These are phyloP conservation scores for Cystobasidiopsis lactophilus DNA, from an alignment of 768 basidiomycete genomes.

Conservation along the genomic window DNA sequence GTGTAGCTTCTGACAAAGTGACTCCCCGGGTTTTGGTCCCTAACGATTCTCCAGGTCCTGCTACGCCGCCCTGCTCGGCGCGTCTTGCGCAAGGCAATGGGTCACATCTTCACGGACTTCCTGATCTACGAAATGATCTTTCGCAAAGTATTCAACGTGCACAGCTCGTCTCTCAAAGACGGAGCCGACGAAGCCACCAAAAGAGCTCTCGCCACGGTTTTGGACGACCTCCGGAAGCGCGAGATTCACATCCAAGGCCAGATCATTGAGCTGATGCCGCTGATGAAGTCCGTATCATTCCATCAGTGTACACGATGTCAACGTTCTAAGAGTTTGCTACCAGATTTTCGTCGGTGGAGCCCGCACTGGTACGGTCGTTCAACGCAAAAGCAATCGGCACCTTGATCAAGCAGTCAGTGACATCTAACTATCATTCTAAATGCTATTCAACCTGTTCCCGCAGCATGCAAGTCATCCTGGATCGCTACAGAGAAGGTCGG, in stretches of 20 bases:
- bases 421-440: not conserved
- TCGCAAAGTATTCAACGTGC: not conserved
- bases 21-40: not conserved
- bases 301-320: not conserved
- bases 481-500: not conserved
- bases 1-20: not conserved
- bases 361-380: not conserved
- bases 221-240: not conserved
- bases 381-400: not conserved
- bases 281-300: not conserved
- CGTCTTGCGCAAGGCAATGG: slow-evolving; percentile 2
- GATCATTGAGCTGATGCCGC: slow-evolving; percentile 4
- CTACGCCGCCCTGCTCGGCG: slow-evolving; percentile 5
- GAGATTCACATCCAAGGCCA: not conserved
- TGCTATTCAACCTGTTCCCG: no score
- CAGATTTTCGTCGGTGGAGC: slow-evolving; percentile 2
- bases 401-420: not conserved
- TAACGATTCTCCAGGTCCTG: not conserved
- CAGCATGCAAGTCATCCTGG: slow-evolving; percentile 1
- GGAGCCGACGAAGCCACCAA: not conserved
- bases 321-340: not conserved
- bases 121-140: slow-evolving; percentile 7
- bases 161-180: not conserved
- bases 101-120: not conserved
- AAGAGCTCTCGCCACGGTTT: not conserved